Base-by-base conservation (phyloP, 2,329 filamentous ascomycete species). In the Aureobasidium sp. region DNA sequence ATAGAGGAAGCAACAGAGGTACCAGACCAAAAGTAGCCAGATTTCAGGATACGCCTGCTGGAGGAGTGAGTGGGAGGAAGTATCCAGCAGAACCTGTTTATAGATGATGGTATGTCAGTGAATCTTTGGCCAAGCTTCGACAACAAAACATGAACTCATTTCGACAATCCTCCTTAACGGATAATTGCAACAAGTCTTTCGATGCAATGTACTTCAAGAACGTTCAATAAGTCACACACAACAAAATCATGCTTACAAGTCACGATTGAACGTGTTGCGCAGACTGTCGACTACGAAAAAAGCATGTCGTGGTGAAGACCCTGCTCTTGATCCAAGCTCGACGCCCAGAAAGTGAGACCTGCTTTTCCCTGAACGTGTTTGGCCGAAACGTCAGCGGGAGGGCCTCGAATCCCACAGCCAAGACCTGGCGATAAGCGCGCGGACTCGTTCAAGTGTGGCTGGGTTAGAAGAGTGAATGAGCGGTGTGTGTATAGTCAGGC, bases 51-150 rank as follows among this genome's bases (percentile, higher is more conserved):
- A 12, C 32, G 8, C 43, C 56, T n/a, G 56, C 29, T 15, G 56
- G 46, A 20, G 46, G 46, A 12, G 15, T 47, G 15, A 29, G 43
- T 24, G 43, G 41, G 20, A 17, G 55, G 9, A 59, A 59, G 32
- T 48, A 64, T 48, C 59, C 63, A 4, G 50, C 52, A n/a, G 63
- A 64, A 5, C 53, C 52, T 7, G 7, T 29, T 0, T 63, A 61
- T 36, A 53, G 50, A 27, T 55, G 20, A 39, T 3, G 1, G 2
- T 32, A 37, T 15, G 34, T 37, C 12, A 15, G 15, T 13, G 6
- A 15, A 13, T 6, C 3, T 37, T 37, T 37, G 34, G 15, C 3
- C 13, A 5, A 13, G 5, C 12, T 37, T 37, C 34, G 13, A 13
- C 13, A 15, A 13, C 34, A 37, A 13, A 15, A 37, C 34, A 37